Evolutionary conservation across 768 basidiomycete genomes (phyloP).

Genomic region (Grammothele lineata): DNA sequence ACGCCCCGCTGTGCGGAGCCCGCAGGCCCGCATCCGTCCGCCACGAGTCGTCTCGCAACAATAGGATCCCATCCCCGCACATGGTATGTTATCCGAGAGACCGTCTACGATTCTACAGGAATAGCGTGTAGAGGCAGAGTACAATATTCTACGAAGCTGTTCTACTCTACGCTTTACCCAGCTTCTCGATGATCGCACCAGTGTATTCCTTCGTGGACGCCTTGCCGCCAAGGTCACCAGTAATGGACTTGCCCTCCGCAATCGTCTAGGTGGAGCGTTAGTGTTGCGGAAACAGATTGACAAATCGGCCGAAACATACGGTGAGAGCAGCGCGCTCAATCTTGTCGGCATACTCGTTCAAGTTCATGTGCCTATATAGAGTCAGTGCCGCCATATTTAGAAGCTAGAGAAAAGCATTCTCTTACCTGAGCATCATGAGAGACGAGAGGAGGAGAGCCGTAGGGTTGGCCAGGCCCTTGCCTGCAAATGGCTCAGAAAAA

Average conservation of each 20-base stretch:
- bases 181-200: conserved; percentile 75
- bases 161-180: conserved; percentile 30
- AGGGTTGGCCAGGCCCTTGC: conserved; percentile 95
- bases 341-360: conserved; percentile 75
- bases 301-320: conserved; percentile 46
- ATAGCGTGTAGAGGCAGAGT: conserved; percentile 11
- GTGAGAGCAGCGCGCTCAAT: conserved; percentile 90
- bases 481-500: conserved; percentile 28
- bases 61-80: not conserved
- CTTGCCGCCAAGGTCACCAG: conserved; percentile 94
- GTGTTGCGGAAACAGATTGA: not conserved
- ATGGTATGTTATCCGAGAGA: not conserved
- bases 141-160: conserved; percentile 15
- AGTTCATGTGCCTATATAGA: conserved; percentile 78
- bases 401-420: too few relatives aligned
- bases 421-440: conserved; percentile 95
- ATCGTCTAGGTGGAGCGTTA: conserved; percentile 63
- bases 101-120: conserved; percentile 5
- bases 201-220: conserved; percentile 89
- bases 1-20: conserved; percentile 10
- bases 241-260: conserved; percentile 92
- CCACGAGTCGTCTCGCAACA: conserved; percentile 3
- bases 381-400: conserved; percentile 20
- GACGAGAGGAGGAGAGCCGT: conserved; percentile 95
- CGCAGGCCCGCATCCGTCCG: not conserved